Base-by-base conservation (phyloP, 2,329 filamentous ascomycete species). In the Talaromyces rugulosus region DNA sequence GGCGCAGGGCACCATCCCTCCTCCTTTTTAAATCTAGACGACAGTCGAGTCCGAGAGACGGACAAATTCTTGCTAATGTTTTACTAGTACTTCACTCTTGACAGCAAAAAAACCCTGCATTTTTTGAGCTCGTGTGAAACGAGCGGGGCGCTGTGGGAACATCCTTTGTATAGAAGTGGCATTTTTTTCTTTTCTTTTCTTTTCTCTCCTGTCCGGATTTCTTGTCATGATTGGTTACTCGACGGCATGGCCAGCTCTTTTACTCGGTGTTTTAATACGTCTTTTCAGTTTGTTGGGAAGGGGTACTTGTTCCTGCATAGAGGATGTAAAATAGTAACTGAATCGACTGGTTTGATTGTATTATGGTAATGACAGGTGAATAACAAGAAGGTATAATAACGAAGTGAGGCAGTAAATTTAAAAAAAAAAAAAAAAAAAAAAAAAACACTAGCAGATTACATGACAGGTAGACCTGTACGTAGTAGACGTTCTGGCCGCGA, bases 21-120 rank as follows among this genome's bases (percentile, higher is more conserved):
- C 82, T 64, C 82, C 82, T 58, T 81, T 81, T 72, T 82, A 81
- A 75, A 65, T 62, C n/a, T 47, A 47, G 33, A 52, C n/a, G 31
- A 56, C 11, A 14, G 8, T 54, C 54, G 42, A 50, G 31, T 31
- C 28, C 33, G 28, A 28, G 27, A 66, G 72, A 70, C 65, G 70
- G 66, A 51, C 34, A 63, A 23, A 64, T 66, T 72, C 74, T 71
- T 65, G 65, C 60, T 63, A 63, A 67, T 78, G 77, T 79, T 76
- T 79, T 79, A 79, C 66, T 78, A 79, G 71, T 72, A 76, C 72
- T 77, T 77, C 71, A 68, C 73, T 70, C 72, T 69, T 69, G 69
- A 61, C 67, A 61, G 70, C 63, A 65, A 59, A 44, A 60, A 59
- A 63, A 54, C 72, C 66, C 61, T 62, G 68, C 71, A 71, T 72